Evolutionary conservation across 805 yeast species (phyloP), one percentile per base, ranked within the genome.

Genomic region (Priceomyces fermenticarens): DNA sequence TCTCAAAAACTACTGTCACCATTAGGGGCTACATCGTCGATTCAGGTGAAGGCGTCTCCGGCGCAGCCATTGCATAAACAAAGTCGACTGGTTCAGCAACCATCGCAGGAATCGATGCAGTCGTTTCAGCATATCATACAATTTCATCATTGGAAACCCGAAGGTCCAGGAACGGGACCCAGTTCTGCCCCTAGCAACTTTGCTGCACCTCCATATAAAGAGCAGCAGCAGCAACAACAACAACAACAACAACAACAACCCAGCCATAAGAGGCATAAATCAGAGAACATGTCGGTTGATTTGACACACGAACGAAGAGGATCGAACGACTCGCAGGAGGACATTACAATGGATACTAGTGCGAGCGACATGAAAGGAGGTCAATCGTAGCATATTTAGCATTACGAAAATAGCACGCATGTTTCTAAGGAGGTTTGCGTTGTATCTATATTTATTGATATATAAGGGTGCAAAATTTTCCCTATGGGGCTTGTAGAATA

Each of bases 141-240:
- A 49, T 77, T 77, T 54, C 80, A 77, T 48, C 81, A 77, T 53
- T 77, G 81, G 81, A 71, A 71, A 42, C 80, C 79, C 0, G 73
- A 66, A 36, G 11, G 12, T 8, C 27, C 13, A 29, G 11, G 14
- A 6, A 15, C 13, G 17, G 57, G 53, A 20, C 55, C 63, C 2
- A 55, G 51, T 16, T 12, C 40, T 10, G 38, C 39, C 35, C 10
- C 28, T 13, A 37, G 44, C 30, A 44, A 41, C 32, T 38, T 44
- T 3, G 43, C 46, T 35, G 37, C 47, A 20, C 16, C 33, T 10
- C 49, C 41, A 31, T 38, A 43, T 4, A 39, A 35, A 6, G 43
- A 14, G 4, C 45, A 37, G 27, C 45, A 41, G 40, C 48, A 44
- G 10, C 42, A 16, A 12, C 35, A 32, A 20, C 26, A 15, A 32